Evolutionary conservation across 1,139 yeast species (phyloP).

Genomic region (Diutina siamensis): DNA sequence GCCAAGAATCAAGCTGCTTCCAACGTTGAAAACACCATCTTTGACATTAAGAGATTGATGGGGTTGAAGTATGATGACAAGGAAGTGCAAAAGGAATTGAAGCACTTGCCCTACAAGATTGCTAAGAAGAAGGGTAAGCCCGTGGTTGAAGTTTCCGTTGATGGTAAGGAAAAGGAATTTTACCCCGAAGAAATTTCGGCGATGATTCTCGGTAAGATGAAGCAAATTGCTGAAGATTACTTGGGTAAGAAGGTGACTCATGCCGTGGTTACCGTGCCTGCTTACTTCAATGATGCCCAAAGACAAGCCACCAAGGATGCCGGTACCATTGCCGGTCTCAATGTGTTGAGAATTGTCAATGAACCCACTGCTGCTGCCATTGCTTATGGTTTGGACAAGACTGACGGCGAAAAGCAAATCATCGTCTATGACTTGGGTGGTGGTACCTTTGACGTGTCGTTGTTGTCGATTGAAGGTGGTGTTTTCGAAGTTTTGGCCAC

Average conservation of each 20-base stretch:
- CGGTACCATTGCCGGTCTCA: constrained; percentile 50
- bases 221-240: constrained; percentile 54
- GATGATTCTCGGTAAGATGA: constrained; percentile 54
- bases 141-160: constrained; percentile 47
- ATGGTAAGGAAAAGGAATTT: constrained; percentile 53
- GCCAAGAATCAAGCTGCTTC: constrained; percentile 12
- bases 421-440: constrained; percentile 95
- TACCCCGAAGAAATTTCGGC: constrained; percentile 60
- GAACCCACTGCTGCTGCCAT: constrained; percentile 58
- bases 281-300: constrained; percentile 51
- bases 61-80: constrained; percentile 53
- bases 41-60: constrained; percentile 59
- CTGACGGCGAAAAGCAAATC: constrained; percentile 65
- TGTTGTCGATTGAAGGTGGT: constrained; percentile 89
- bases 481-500: constrained; percentile 94
- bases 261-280: constrained; percentile 67
- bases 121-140: constrained; percentile 50
- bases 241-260: constrained; percentile 55
- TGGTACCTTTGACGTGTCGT: constrained; percentile 96
- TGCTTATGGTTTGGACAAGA: constrained; percentile 61
- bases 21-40: constrained; percentile 55
- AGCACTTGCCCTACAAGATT: constrained; percentile 55
- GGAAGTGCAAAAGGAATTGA: constrained; percentile 45
- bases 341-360: constrained; percentile 47
- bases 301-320: constrained; percentile 58